Conservation (phyloP, 495 filamentous ascomycete genomes). For the Podospora sp. region DNA sequence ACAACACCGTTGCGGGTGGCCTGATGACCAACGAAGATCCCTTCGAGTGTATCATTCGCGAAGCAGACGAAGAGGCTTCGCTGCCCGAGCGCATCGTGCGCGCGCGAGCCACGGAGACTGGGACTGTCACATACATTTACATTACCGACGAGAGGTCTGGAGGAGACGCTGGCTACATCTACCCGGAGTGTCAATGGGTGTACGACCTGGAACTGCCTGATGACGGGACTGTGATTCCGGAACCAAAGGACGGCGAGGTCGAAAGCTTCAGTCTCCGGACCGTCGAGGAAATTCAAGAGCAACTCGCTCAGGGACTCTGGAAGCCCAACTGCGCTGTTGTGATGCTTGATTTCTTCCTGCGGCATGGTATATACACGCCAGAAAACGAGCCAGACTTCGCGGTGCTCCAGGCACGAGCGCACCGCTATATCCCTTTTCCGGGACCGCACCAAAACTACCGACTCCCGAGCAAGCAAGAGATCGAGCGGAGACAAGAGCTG, state of each 20-base stretch:
- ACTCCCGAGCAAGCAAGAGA: slow-evolving; percentile 14
- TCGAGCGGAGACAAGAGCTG: slow-evolving; percentile 12
- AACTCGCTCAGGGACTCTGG: slow-evolving; percentile 72
- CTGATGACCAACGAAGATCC: slow-evolving; percentile 76
- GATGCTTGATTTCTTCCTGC: slow-evolving; percentile 85
- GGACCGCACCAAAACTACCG: slow-evolving; percentile 53
- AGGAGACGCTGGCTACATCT: slow-evolving; percentile 83
- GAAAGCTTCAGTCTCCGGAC: slow-evolving; percentile 78
- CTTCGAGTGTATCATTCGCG: slow-evolving; percentile 80
- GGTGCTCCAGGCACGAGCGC: slow-evolving; percentile 73
- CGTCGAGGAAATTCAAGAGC: slow-evolving; percentile 71
- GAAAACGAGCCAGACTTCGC: slow-evolving; percentile 83
- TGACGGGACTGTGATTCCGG: slow-evolving; percentile 59
- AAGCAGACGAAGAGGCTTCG: slow-evolving; percentile 88
- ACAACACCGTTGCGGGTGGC: slow-evolving; percentile 93
- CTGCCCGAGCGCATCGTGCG: slow-evolving; percentile 72
- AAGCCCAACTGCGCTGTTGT: slow-evolving; percentile 93
- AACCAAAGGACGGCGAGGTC: slow-evolving; percentile 85
- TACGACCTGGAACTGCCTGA: slow-evolving; percentile 82
- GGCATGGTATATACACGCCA: slow-evolving; percentile 77
- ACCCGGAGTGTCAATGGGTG: slow-evolving; percentile 89
- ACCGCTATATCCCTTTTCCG: slow-evolving; percentile 83
- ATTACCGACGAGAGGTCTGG: slow-evolving; percentile 76
- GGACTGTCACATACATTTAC: slow-evolving; percentile 85
- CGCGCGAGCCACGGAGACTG: slow-evolving; percentile 55